phyloP scores from a whole-genome alignment of 106 monocot species.

The Alisma plantagoaquatica region DNA sequence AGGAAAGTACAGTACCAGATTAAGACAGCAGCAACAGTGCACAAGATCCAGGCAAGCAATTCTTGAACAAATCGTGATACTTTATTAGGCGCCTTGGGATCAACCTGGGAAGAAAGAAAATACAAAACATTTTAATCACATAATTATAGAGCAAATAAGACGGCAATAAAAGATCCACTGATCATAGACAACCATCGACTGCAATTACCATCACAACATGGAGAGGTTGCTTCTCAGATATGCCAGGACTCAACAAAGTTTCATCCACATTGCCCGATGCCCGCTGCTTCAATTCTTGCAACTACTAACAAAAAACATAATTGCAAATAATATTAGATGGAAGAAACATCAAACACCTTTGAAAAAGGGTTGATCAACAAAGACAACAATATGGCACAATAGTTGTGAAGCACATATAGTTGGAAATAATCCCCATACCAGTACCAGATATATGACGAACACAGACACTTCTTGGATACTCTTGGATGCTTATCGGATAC shows the following conservation, averaged over 20 bases:
- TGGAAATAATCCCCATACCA: no score
- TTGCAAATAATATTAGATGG: no score
- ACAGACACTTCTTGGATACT: no score
- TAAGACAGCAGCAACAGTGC: conserved; percentile 50
- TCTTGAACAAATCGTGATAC: conserved; percentile 77
- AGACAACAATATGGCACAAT: no score
- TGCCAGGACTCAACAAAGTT: conserved; percentile 57
- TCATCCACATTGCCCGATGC: conserved; percentile 65
- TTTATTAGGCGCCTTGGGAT: conserved; percentile 74
- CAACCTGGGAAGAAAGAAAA: conserved; percentile 39
- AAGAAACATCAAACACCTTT: no score
- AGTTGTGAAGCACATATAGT: no score
- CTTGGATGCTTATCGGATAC: no score
- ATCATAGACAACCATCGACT: neutral
- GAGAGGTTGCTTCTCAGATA: conserved; percentile 86
- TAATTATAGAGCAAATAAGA: neutral
- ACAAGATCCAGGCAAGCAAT: conserved; percentile 62
- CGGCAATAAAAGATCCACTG: neutral
- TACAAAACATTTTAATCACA: no score
- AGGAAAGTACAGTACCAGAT: no score
- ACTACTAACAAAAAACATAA: conserved; percentile 74
- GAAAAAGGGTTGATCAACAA: neutral
- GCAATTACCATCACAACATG: conserved; percentile 95
- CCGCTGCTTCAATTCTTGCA: conserved; percentile 97
- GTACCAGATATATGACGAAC: no score